Evolutionary conservation across 345 rosid genomes (phyloP).

Genomic region (Excoecaria cochinchinensis): DNA sequence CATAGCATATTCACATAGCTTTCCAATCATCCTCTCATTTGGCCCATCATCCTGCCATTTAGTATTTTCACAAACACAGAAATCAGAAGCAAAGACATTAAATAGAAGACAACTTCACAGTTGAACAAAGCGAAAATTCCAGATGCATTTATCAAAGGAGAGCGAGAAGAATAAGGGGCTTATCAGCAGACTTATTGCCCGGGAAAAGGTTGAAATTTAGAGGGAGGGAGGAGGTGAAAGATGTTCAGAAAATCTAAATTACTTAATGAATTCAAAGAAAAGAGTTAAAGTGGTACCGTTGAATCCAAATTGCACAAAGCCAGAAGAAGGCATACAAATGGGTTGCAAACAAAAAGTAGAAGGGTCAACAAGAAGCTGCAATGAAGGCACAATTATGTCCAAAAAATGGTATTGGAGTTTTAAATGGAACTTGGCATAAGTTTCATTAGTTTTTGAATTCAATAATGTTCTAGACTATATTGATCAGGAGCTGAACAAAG

Average conservation of each 20-base stretch:
- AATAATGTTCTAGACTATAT: neutral
- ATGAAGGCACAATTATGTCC: neutral
- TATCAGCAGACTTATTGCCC: neutral
- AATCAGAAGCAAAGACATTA: neutral
- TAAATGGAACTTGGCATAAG: neutral
- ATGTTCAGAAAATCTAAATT: neutral
- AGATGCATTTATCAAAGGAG: neutral
- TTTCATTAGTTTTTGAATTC: neutral
- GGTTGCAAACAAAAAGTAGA: neutral
- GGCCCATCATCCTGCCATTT: constrained; percentile 81
- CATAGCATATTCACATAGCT: constrained; percentile 91
- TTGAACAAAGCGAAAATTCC: neutral
- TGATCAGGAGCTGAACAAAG: neutral
- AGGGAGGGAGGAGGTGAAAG: neutral
- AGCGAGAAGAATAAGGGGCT: neutral
- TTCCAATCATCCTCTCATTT: constrained; percentile 85
- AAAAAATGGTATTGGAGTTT: neutral
- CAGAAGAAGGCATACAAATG: neutral
- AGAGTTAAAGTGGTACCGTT: neutral
- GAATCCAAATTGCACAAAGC: neutral
- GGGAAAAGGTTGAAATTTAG: neutral
- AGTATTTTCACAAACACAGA: constrained; percentile 7
- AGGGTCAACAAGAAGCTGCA: neutral
- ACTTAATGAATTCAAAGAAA: neutral
- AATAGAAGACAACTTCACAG: neutral